Percentiles rank a stretch among this genome's conserved stretches.
Conservation (phyloP, 768 basidiomycete genomes). For the Amanita muscaria region DNA sequence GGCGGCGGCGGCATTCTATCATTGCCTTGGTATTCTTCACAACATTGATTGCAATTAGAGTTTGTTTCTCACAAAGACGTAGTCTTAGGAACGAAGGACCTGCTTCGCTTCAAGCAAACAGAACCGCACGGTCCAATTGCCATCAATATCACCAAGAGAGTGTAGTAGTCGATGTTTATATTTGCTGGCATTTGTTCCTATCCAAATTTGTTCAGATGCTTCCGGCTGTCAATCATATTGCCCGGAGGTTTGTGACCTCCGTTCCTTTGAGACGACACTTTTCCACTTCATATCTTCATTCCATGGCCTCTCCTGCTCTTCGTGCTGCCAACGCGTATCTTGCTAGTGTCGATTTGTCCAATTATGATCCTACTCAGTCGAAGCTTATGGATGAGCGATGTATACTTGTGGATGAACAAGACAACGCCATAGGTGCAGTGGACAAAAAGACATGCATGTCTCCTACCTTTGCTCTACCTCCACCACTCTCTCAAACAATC, state of each 20-base stretch:
- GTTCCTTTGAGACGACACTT: too few species aligned
- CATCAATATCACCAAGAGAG: conserved; percentile 20
- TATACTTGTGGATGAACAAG: conserved; percentile 85
- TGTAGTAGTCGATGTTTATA: neutral
- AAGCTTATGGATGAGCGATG: conserved; percentile 94
- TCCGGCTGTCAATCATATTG: too few species aligned
- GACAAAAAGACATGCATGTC: conserved; percentile 94
- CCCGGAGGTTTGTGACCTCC: too few species aligned
- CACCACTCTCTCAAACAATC: conserved; percentile 1
- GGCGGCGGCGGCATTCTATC: conserved; percentile 77
- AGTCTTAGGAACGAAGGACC: conserved; percentile 75
- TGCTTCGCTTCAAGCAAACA: conserved; percentile 52
- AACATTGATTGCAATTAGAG: conserved; percentile 10
- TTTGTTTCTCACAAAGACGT: conserved; percentile 6
- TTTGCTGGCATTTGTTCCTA: too few species aligned
- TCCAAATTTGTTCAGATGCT: too few species aligned
- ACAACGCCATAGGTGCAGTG: conserved; percentile 73
- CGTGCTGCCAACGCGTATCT: conserved; percentile 55
- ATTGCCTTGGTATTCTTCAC: conserved; percentile 57
- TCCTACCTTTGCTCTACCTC: conserved; percentile 2
- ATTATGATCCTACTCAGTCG: conserved; percentile 89
- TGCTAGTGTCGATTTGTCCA: conserved; percentile 67
- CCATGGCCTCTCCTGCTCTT: conserved; percentile 54
- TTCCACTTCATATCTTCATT: too few species aligned
- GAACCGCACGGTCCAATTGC: conserved; percentile 49